Percentiles rank a stretch among this genome's conserved stretches.
Conservation (phyloP, 441 rosid genomes). For the Geranium incanum region DNA sequence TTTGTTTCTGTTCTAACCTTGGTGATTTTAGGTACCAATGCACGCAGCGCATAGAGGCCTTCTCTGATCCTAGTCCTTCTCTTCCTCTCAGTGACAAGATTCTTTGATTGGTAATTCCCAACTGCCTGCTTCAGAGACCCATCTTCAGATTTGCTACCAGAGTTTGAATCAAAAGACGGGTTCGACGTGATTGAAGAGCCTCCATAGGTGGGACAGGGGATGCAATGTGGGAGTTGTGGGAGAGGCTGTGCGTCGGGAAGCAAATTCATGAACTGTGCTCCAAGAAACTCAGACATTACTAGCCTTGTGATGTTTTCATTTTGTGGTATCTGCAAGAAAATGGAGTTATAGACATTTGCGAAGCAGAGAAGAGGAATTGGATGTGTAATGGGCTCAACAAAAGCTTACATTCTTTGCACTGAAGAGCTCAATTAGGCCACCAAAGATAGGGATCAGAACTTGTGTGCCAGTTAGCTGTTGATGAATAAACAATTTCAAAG, state of each 20-base stretch:
- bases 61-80: slow-evolving; percentile 58
- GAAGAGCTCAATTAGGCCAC: slow-evolving; percentile 75
- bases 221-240: slow-evolving; percentile 16
- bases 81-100: slow-evolving; percentile 68
- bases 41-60: slow-evolving; percentile 46
- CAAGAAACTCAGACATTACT: slow-evolving; percentile 22
- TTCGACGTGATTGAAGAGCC: slow-evolving; percentile 36
- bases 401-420: slow-evolving; percentile 46
- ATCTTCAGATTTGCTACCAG: slow-evolving; percentile 6
- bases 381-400: not conserved
- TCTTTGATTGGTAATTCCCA: slow-evolving; percentile 46
- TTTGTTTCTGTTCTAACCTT: slow-evolving; percentile 33
- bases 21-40: slow-evolving; percentile 66
- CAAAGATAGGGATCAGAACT: slow-evolving; percentile 59
- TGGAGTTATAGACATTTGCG: not conserved
- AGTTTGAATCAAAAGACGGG: slow-evolving; percentile 25
- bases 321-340: slow-evolving; percentile 40
- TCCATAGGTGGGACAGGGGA: slow-evolving; percentile 31
- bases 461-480: slow-evolving; percentile 55
- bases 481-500: not conserved
- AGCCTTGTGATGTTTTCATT: slow-evolving; percentile 48
- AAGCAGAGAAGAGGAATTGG: not conserved
- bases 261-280: slow-evolving; percentile 20
- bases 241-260: slow-evolving; percentile 26
- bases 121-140: slow-evolving; percentile 19